Conservation (phyloP, 371 early-diverging fungal genomes). For the Furculomyces boomerangus region DNA sequence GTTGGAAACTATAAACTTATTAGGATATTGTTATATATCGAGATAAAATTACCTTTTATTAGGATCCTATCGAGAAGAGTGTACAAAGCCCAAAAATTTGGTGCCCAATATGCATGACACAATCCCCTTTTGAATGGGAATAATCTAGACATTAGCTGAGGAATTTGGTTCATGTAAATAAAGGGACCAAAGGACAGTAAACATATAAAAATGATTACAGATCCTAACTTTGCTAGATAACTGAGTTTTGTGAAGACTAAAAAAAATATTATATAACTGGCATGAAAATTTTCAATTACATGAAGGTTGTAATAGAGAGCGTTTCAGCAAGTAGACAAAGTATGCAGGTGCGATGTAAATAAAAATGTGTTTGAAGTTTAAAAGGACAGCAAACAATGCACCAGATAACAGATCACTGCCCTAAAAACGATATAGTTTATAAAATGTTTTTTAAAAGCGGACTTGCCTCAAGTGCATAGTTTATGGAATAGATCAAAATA, state of each 20-base stretch:
- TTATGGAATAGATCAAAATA: slow-evolving; percentile 61
- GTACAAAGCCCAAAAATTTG: slow-evolving; percentile 93
- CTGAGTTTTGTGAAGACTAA: neutral
- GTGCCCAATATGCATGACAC: slow-evolving; percentile 94
- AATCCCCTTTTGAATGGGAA: slow-evolving; percentile 94
- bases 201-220: slow-evolving; percentile 45
- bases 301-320: slow-evolving; percentile 13
- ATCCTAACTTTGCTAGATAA: slow-evolving; percentile 32
- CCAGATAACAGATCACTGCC: slow-evolving; percentile 39
- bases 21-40: neutral
- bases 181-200: slow-evolving; percentile 72
- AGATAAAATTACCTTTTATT: slow-evolving; percentile 20
- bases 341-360: slow-evolving; percentile 88
- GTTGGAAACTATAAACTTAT: neutral
- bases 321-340: slow-evolving; percentile 80
- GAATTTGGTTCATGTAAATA: slow-evolving; percentile 36
- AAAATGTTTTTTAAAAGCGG: neutral
- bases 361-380: slow-evolving; percentile 95
- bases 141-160: slow-evolving; percentile 63
- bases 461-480: slow-evolving; percentile 47
- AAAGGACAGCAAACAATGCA: slow-evolving; percentile 58
- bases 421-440: neutral
- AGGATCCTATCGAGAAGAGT: slow-evolving; percentile 59
- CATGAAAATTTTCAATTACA: slow-evolving; percentile 5
- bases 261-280: slow-evolving; percentile 13